Conservation (phyloP, 2,329 filamentous ascomycete genomes). For the Purpureocillium lavendulum region DNA sequence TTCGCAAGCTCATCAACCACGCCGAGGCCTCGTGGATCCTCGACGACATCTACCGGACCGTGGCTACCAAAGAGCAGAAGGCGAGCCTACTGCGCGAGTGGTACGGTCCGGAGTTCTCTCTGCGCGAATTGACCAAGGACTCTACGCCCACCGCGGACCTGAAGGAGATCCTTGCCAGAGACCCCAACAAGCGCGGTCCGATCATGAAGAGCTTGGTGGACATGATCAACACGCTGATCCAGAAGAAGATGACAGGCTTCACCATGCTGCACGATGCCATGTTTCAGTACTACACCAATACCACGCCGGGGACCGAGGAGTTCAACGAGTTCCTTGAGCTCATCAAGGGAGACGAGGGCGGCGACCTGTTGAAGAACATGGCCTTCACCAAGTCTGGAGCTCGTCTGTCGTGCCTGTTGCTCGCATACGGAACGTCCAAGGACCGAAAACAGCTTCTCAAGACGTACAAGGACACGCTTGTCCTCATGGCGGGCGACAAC, state of each 20-base stretch:
- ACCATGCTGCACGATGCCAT: slow-evolving; percentile 98
- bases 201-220: slow-evolving; percentile 81
- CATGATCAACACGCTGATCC: slow-evolving; percentile 84
- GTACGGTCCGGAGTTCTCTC: slow-evolving; percentile 89
- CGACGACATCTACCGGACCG: slow-evolving; percentile 88
- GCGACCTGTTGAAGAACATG: slow-evolving; percentile 87
- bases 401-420: slow-evolving; percentile 67
- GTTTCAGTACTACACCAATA: slow-evolving; percentile 88
- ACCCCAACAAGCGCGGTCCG: slow-evolving; percentile 76
- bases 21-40: slow-evolving; percentile 95
- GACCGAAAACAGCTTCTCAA: slow-evolving; percentile 84
- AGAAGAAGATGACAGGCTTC: slow-evolving; percentile 95
- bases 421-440: slow-evolving; percentile 84
- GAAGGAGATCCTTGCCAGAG: slow-evolving; percentile 61
- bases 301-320: slow-evolving; percentile 69
- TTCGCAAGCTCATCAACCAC: slow-evolving; percentile 90
- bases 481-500: slow-evolving; percentile 73
- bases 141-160: slow-evolving; percentile 59
- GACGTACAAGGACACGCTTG: slow-evolving; percentile 82
- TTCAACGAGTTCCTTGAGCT: slow-evolving; percentile 82
- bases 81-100: slow-evolving; percentile 81
- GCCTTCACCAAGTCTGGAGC: slow-evolving; percentile 90
- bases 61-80: slow-evolving; percentile 81
- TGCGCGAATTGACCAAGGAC: slow-evolving; percentile 56
- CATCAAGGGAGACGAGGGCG: slow-evolving; percentile 84